Conservation (phyloP, 345 rosid genomes). For the Acer yangbiense region DNA sequence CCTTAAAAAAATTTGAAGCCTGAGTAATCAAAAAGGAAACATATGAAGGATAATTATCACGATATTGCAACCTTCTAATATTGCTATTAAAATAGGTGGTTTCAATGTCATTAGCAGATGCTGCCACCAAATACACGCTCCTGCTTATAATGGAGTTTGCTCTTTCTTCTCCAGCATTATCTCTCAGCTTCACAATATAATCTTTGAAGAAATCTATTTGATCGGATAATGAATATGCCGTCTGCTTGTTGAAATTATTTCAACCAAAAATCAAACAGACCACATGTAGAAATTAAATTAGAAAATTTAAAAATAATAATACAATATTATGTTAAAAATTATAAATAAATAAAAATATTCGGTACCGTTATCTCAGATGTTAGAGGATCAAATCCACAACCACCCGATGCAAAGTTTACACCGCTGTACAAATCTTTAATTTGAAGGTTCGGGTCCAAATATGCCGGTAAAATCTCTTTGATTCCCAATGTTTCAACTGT, state of each 20-base stretch:
- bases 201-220: slow-evolving; percentile 22
- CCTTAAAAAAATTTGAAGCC: slow-evolving; percentile 27
- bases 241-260: not conserved
- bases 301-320: not conserved
- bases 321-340: not conserved
- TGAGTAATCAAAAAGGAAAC: slow-evolving; percentile 5
- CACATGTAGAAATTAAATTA: too few relatives aligned
- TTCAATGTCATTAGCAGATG: slow-evolving; percentile 28
- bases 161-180: slow-evolving; percentile 10
- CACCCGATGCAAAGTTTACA: slow-evolving; percentile 43
- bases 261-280: not conserved
- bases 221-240: not conserved
- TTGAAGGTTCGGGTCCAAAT: slow-evolving; percentile 29
- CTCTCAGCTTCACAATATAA: slow-evolving; percentile 18
- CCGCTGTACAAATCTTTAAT: slow-evolving; percentile 32
- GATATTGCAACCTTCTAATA: not conserved
- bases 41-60: slow-evolving; percentile 6
- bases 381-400: slow-evolving; percentile 38
- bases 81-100: not conserved
- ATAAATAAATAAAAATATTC: too few relatives aligned
- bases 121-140: slow-evolving; percentile 13
- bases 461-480: slow-evolving; percentile 34
- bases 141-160: slow-evolving; percentile 13
- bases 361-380: slow-evolving; percentile 24
- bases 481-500: slow-evolving; percentile 39